phyloP scores from a whole-genome alignment of 148 eudicot species.

The Vaccinium vitisidaea region DNA sequence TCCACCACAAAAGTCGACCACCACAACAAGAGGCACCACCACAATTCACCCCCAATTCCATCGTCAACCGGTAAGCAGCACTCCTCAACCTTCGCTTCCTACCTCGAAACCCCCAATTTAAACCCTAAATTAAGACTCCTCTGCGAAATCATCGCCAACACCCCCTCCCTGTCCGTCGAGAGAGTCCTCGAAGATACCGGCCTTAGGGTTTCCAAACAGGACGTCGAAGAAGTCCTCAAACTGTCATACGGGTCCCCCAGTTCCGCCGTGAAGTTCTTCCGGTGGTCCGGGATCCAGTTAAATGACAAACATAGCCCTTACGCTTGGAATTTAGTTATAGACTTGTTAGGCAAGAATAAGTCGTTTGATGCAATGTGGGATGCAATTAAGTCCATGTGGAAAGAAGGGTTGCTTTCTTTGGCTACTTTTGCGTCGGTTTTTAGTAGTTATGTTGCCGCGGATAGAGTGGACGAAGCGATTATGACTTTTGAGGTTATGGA shows the following conservation, averaged over 20 bases:
- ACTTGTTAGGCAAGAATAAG: constrained; percentile 69
- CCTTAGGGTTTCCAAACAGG: constrained; percentile 38
- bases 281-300: constrained; percentile 64
- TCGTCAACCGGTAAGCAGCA: constrained; percentile 31
- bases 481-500: constrained; percentile 67
- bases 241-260: constrained; percentile 54
- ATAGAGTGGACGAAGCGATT: constrained; percentile 50
- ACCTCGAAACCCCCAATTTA: constrained; percentile 46
- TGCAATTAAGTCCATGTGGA: constrained; percentile 72
- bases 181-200: constrained; percentile 48
- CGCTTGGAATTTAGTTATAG: constrained; percentile 75
- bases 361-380: constrained; percentile 93
- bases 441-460: constrained; percentile 58
- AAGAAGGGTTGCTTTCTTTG: constrained; percentile 48
- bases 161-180: constrained; percentile 45
- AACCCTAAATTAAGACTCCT: constrained; percentile 47
- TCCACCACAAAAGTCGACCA: constrained; percentile 12
- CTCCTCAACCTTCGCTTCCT: constrained; percentile 37
- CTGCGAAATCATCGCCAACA: constrained; percentile 59
- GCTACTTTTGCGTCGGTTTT: constrained; percentile 77
- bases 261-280: constrained; percentile 65
- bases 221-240: constrained; percentile 63
- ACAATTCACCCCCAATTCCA: neutral
- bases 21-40: constrained; percentile 22
- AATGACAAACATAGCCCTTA: constrained; percentile 48